Conservation (phyloP, 129 eudicot species). For the Deinandra increscens region DNA sequence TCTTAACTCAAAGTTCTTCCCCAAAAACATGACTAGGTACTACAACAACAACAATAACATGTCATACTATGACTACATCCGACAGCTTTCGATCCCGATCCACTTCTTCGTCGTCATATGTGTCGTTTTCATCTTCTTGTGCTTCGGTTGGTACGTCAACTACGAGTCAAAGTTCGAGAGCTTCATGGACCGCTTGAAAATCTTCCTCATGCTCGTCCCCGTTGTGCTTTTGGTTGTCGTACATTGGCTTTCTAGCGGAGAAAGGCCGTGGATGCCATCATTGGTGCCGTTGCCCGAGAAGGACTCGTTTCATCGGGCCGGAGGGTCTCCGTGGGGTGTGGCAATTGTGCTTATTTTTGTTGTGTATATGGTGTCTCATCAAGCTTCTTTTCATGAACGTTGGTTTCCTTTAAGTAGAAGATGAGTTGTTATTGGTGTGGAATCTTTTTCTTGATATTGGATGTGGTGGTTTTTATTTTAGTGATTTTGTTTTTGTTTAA, state of each 20-base stretch:
- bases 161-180: slow-evolving; percentile 53
- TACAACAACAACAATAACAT: slow-evolving; percentile 37
- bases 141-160: slow-evolving; percentile 65
- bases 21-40: slow-evolving; percentile 44
- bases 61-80: slow-evolving; percentile 55
- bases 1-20: not conserved
- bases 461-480: slow-evolving; percentile 1
- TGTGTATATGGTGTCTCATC: slow-evolving; percentile 57
- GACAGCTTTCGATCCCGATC: slow-evolving; percentile 48
- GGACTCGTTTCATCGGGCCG: slow-evolving; percentile 58
- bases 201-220: slow-evolving; percentile 50
- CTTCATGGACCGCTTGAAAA: slow-evolving; percentile 45
- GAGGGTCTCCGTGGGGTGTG: slow-evolving; percentile 74
- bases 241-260: slow-evolving; percentile 51
- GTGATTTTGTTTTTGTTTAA: not conserved
- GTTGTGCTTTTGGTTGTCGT: slow-evolving; percentile 54
- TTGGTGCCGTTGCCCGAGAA: slow-evolving; percentile 52
- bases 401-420: slow-evolving; percentile 63
- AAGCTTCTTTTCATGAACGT: slow-evolving; percentile 50
- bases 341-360: slow-evolving; percentile 54
- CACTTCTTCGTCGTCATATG: slow-evolving; percentile 52
- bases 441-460: too few species aligned
- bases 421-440: slow-evolving; percentile 20
- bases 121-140: slow-evolving; percentile 46
- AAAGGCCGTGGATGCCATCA: slow-evolving; percentile 35